Evolutionary conservation across 2,329 filamentous ascomycete genomes (phyloP).

Genomic region (Eutypella sp.): DNA sequence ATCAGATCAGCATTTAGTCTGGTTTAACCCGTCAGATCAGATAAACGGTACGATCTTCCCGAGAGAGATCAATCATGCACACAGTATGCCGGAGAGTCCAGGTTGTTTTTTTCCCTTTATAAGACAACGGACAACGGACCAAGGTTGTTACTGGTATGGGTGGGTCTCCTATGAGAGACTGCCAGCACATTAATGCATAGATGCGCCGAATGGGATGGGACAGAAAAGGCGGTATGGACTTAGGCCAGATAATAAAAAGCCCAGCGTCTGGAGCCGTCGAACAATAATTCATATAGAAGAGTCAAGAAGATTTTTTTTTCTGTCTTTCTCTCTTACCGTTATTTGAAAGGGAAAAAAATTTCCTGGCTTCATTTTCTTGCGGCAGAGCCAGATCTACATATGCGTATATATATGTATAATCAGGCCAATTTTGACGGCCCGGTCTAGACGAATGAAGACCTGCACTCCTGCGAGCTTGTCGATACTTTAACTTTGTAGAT

Average conservation of each 20-base stretch:
- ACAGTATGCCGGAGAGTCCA: neutral
- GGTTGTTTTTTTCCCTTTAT: neutral
- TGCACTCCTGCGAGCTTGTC: constrained; percentile 23
- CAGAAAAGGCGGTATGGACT: constrained; percentile 30
- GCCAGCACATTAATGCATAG: constrained; percentile 32
- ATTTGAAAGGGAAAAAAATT: too few species aligned
- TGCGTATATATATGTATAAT: neutral
- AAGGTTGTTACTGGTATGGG: constrained; percentile 22
- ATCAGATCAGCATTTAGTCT: too few species aligned
- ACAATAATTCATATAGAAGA: too few species aligned
- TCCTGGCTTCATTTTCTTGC: too few species aligned
- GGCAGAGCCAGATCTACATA: too few species aligned
- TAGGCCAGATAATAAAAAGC: constrained; percentile 11
- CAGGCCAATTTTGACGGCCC: constrained; percentile 2
- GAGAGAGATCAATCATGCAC: too few species aligned
- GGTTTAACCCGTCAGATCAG: too few species aligned
- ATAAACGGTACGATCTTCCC: too few species aligned
- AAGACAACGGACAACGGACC: neutral
- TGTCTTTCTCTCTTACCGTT: too few species aligned
- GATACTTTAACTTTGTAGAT: too few species aligned
- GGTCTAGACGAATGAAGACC: constrained; percentile 5
- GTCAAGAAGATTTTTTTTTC: neutral
- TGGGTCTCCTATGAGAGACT: constrained; percentile 28
- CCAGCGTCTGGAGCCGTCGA: neutral
- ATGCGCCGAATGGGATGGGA: constrained; percentile 23